Base-by-base conservation (phyloP, 371 early-diverging fungal species). In the Mortierella sp. region DNA sequence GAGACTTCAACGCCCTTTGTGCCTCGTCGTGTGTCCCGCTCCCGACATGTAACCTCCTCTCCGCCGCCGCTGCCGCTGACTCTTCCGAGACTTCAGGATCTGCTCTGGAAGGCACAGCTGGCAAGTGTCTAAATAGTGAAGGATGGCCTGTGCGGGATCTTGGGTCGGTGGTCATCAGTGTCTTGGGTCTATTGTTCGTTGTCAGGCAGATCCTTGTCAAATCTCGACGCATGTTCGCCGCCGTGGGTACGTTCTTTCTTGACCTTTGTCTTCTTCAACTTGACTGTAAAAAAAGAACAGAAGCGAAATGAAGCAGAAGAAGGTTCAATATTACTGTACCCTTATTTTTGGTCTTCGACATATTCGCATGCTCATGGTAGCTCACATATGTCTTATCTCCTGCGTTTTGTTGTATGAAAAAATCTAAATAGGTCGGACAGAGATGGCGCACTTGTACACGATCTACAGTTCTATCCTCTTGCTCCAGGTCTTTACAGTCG, bases 31-130 rank as follows among this genome's bases (percentile, higher is more conserved):
- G 82, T 46, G 55, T 82, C 10, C 83, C 79, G 1, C 58, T 83
- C 1, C 74, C 83, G 4, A 29, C 76, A 4, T 83, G 83, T 43
- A 83, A 83, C 68, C 79, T 83, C n/a, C 70, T 83, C 65, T 32
- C 35, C 10, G 41, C 43, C 3, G 0, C 43, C 51, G 56, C 16
- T 51, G 29, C 18, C 35, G n/a, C 63, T 21, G 18, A n/a, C 16
- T 12, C 41, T 27, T 35, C 72, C 27, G 21, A 27, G 24, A 35
- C 41, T 18, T 46, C 63, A 54, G 43, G 71, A 41, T 54, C 41
- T 21, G 55, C 48, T 44, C 35, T 14, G 32, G 18, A 14, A 48
- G 55, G 11, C 46, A 41, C 14, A 10, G 43, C 58, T 29, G 12
- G 35, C 35, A 44, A 10, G 41, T 68, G 68, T 41, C 35, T 68